A percentile compares a stretch with the other conserved stretches of the same genome.
Conservation (phyloP, 2,329 filamentous ascomycete genomes). For the Verticillium tricorpus region DNA sequence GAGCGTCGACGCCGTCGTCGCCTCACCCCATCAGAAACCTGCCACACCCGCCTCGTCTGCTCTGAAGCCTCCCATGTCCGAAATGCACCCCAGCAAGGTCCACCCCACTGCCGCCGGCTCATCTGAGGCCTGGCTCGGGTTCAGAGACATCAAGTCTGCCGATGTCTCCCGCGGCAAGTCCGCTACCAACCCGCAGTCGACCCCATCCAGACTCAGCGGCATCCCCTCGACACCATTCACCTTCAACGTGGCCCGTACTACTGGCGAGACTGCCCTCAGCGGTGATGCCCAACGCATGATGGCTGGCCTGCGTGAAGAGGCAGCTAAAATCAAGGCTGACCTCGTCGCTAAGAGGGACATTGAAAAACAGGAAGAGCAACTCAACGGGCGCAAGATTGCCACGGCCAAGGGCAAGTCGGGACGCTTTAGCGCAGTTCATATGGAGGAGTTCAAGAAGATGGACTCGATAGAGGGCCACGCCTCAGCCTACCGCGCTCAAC, state of each 20-base stretch:
- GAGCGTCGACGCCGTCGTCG: conserved; percentile 23
- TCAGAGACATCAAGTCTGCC: conserved; percentile 66
- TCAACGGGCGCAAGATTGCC: conserved; percentile 64
- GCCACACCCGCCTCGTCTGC: conserved; percentile 61
- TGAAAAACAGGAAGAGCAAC: conserved; percentile 40
- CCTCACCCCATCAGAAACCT: conserved; percentile 28
- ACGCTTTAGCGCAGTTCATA: conserved; percentile 81
- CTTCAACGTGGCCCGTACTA: conserved; percentile 55
- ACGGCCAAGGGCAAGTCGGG: conserved; percentile 71
- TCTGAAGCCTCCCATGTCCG: conserved; percentile 66
- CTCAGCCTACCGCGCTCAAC: conserved; percentile 66
- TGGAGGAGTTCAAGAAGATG: conserved; percentile 94
- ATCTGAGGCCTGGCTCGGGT: conserved; percentile 76
- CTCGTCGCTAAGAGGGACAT: conserved; percentile 48
- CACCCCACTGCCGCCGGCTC: conserved; percentile 74
- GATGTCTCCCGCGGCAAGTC: conserved; percentile 36
- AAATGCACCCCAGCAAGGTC: conserved; percentile 88
- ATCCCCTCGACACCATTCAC: conserved; percentile 58
- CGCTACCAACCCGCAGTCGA: conserved; percentile 42
- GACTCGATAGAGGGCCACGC: conserved; percentile 87
- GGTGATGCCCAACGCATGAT: conserved; percentile 57
- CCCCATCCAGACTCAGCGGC: conserved; percentile 56
- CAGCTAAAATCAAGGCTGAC: conserved; percentile 16
- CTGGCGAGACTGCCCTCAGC: conserved; percentile 50
- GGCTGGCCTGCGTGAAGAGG: conserved; percentile 59